phyloP scores from a whole-genome alignment of 257 asterid species.

The Przewalskia tangutica region DNA sequence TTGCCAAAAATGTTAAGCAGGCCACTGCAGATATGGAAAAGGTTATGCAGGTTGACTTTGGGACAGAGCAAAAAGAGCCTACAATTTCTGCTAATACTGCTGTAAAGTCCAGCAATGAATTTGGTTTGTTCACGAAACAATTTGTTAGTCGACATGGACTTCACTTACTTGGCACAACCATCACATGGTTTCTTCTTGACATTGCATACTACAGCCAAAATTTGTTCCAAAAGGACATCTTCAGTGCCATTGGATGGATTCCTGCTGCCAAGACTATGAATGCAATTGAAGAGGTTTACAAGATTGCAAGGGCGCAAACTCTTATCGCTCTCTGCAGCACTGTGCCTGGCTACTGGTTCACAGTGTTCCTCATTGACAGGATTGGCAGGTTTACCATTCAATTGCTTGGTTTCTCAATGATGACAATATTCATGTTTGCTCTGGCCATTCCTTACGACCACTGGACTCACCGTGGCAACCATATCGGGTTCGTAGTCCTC shows the following conservation, averaged over 20 bases:
- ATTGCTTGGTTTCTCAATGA: conserved; percentile 39
- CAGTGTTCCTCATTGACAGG: conserved; percentile 35
- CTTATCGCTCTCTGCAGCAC: conserved; percentile 51
- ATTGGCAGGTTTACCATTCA: conserved; percentile 43
- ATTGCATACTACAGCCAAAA: conserved; percentile 59
- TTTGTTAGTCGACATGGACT: conserved; percentile 42
- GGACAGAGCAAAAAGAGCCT: conserved; percentile 9
- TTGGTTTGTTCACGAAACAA: conserved; percentile 36
- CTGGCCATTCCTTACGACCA: conserved; percentile 47
- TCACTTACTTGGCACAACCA: conserved; percentile 48
- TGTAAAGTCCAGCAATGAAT: neutral
- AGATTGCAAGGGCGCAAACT: conserved; percentile 51
- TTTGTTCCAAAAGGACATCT: conserved; percentile 53
- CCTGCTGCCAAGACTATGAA: conserved; percentile 46
- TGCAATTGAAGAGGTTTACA: conserved; percentile 34
- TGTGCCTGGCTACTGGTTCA: conserved; percentile 62
- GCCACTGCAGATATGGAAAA: conserved; percentile 55
- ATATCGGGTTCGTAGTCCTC: conserved; percentile 34
- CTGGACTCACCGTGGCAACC: conserved; percentile 39
- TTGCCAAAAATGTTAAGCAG: conserved; percentile 39
- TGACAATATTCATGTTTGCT: conserved; percentile 51
- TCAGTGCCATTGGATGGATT: conserved; percentile 56
- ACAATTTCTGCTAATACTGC: neutral
- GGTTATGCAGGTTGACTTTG: conserved; percentile 34
- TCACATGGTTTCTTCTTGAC: conserved; percentile 56